Conservation (phyloP, 306 rosid genomes). For the Pyrus bretschneideri region DNA sequence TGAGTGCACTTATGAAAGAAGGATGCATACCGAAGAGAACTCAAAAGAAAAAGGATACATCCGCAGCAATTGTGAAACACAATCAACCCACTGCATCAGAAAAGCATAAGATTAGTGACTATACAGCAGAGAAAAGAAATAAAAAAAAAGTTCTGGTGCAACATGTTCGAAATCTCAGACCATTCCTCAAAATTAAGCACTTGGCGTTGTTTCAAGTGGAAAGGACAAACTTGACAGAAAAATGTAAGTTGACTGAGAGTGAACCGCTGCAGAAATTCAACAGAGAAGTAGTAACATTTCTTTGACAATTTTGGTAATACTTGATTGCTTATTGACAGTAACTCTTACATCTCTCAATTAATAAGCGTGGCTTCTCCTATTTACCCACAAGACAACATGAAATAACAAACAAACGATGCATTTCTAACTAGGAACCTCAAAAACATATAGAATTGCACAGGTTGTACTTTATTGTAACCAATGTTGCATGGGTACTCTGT, state of each 20-base stretch:
- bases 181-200: background rate
- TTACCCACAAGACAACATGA: background rate
- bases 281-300: background rate
- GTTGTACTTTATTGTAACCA: too few relatives aligned
- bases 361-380: background rate
- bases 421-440: background rate
- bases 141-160: background rate
- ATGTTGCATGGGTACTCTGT: background rate
- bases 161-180: background rate
- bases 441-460: background rate
- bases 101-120: conserved; percentile 12
- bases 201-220: background rate
- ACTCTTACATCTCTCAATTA: background rate
- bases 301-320: background rate
- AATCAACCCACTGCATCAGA: conserved; percentile 86
- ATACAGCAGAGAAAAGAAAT: background rate
- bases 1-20: conserved; percentile 7
- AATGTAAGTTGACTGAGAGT: background rate
- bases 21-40: conserved; percentile 73
- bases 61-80: conserved; percentile 86
- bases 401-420: background rate
- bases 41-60: conserved; percentile 95
- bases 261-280: background rate
- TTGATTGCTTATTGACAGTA: background rate
- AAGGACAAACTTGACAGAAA: background rate